Conservation (phyloP, 2,329 filamentous ascomycete species). For the Aspergillus sp. region DNA sequence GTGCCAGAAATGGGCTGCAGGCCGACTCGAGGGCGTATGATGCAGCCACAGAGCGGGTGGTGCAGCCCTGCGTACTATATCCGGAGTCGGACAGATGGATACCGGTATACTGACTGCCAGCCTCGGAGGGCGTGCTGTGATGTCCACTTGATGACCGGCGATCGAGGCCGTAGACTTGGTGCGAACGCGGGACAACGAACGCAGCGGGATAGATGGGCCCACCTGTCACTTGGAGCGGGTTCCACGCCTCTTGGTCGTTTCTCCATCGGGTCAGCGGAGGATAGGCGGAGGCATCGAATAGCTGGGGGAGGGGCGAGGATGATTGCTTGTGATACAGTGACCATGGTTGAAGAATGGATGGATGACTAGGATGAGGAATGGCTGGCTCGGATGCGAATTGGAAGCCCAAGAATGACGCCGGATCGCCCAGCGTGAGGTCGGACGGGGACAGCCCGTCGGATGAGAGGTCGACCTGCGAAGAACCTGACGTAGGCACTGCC, state of each 20-base stretch:
- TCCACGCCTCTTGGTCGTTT: slow-evolving; percentile 36
- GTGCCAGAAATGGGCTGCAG: slow-evolving; percentile 29
- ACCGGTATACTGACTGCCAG: slow-evolving; percentile 34
- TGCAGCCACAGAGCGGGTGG: slow-evolving; percentile 31
- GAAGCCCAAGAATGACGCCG: slow-evolving; percentile 29
- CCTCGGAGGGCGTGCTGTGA: slow-evolving; percentile 34
- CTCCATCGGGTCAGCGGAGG: slow-evolving; percentile 19
- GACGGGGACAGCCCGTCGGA: slow-evolving; percentile 16
- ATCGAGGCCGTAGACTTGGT: slow-evolving; percentile 25
- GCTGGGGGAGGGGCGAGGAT: slow-evolving; percentile 21
- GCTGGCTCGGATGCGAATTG: slow-evolving; percentile 27
- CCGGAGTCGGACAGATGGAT: slow-evolving; percentile 37
- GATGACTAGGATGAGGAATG: slow-evolving; percentile 21
- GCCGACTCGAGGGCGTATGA: slow-evolving; percentile 31
- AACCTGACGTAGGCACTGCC: slow-evolving; percentile 13
- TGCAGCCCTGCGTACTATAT: slow-evolving; percentile 35
- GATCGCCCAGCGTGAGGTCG: slow-evolving; percentile 22
- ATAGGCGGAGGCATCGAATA: slow-evolving; percentile 27
- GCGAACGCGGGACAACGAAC: slow-evolving; percentile 21
- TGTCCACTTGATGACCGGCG: slow-evolving; percentile 27
- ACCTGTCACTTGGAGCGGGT: slow-evolving; percentile 33
- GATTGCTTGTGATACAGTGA: slow-evolving; percentile 15
- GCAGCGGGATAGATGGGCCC: slow-evolving; percentile 20
- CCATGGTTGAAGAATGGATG: slow-evolving; percentile 26
- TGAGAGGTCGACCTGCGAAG: slow-evolving; percentile 17